Base-by-base conservation (phyloP, 768 basidiomycete species). In the Chalciporus pseudorubinellus region DNA sequence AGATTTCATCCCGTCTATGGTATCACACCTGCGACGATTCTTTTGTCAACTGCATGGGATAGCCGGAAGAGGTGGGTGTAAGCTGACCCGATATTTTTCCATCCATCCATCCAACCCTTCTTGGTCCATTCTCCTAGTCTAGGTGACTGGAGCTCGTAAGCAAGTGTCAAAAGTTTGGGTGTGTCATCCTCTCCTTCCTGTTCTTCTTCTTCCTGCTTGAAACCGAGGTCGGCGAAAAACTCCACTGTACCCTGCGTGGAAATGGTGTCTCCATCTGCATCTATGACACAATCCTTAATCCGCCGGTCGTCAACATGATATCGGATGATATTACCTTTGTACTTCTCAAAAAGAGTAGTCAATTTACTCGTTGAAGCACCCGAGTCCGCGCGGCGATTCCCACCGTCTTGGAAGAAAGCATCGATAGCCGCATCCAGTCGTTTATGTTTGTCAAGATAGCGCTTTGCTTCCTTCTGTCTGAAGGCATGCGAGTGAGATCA, bases 141-240 rank as follows among this genome's bases (percentile, higher is more conserved):
- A 0, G 86, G 87, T 5, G 88, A 88, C 62, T 87, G 85, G 21
- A 92, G 77, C 60, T 92, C 89, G 60, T 77, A 90, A 9, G 92
- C 92, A 36, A 95, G 72, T 6, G 87, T 82, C 39, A 95, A 78
- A 46, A 95, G 73, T 8, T 61, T 64, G 12, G 92, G 89, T 20
- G 89, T 84, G 59, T 94, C 89, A 56, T 91, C 89, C 1, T 89
- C 74, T 14, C 89, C 82, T 1, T 63, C 71, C 1, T 91, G 72
- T 59, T 89, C 89, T 58, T 80, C 72, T 7, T 60, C 64, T 29
- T 63, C 58, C 36, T 60, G 64, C 9, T 52, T 64, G 59, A 66
- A 63, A 12, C 63, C 63, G 3, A 64, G 52, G 1, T 64, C 64
- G 29, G 56, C 42, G 55, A 92, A 91, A 41, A 93, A 71, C 63